Evolutionary conservation across 306 rosid genomes (phyloP).

Genomic region (Abrus precatorius): DNA sequence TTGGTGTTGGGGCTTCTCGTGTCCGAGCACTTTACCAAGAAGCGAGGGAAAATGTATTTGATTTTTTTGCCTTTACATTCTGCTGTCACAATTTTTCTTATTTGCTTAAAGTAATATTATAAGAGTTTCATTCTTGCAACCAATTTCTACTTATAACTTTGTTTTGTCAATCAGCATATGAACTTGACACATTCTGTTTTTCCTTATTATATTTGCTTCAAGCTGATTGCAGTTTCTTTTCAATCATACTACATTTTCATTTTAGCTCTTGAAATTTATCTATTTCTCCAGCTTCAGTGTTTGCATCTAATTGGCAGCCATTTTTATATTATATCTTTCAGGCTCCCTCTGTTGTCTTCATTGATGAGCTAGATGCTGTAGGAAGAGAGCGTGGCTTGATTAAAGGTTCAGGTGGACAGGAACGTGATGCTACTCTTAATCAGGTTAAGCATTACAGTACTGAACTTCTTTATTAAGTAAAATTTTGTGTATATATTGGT

Average conservation of each 20-base stretch:
- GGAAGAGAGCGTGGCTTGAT: conserved; percentile 99
- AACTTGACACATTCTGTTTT: conserved; percentile 25
- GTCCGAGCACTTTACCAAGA: conserved; percentile 96
- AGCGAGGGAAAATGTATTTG: conserved; percentile 84
- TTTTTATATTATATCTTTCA: conserved; percentile 48
- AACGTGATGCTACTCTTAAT: conserved; percentile 99
- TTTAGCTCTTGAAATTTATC: conserved; percentile 7
- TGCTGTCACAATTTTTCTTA: neutral
- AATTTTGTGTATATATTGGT: conserved; percentile 26
- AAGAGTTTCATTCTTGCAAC: conserved; percentile 41
- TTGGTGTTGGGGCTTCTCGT: conserved; percentile 99
- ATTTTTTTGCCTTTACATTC: conserved; percentile 41
- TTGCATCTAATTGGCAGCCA: conserved; percentile 26
- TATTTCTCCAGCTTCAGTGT: conserved; percentile 36
- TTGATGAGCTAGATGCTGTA: conserved; percentile 98
- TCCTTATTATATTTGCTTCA: conserved; percentile 40
- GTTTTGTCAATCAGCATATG: conserved; percentile 22
- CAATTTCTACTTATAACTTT: conserved; percentile 12
- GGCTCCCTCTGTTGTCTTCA: conserved; percentile 99
- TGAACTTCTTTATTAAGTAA: conserved; percentile 39
- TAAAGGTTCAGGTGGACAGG: conserved; percentile 99
- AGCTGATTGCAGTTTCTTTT: conserved; percentile 26
- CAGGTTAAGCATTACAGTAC: conserved; percentile 65
- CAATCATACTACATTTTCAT: conserved; percentile 4
- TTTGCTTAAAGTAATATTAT: conserved; percentile 31